These are phyloP conservation scores for Penicillium lagena DNA, from an alignment of 495 filamentous ascomycete genomes.

Conservation along the genomic window DNA sequence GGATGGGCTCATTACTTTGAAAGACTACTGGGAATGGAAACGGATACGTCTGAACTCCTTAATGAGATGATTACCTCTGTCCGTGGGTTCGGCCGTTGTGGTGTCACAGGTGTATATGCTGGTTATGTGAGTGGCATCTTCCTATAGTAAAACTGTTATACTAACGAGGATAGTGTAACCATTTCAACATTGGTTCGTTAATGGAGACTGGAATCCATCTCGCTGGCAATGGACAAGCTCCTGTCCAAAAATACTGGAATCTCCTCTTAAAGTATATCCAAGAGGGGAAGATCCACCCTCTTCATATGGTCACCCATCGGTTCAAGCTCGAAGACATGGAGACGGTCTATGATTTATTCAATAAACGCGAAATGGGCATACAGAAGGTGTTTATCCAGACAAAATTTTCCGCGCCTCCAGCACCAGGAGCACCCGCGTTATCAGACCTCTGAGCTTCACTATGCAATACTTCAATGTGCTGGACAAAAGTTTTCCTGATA, in stretches of 20 bases:
- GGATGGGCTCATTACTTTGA: constrained; percentile 76
- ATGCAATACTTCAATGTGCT: background rate
- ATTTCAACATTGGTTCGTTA: constrained; percentile 77
- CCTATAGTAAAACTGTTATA: too few relatives aligned
- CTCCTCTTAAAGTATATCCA: constrained; percentile 63
- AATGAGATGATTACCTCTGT: constrained; percentile 85
- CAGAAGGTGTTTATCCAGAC: constrained; percentile 66
- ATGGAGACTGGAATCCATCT: constrained; percentile 84
- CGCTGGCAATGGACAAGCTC: constrained; percentile 79
- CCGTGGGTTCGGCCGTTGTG: constrained; percentile 65
- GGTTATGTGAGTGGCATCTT: constrained; percentile 54
- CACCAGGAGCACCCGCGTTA: constrained; percentile 43
- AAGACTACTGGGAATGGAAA: constrained; percentile 66
- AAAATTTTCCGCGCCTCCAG: constrained; percentile 49
- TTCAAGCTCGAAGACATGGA: constrained; percentile 66
- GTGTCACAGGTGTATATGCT: constrained; percentile 77
- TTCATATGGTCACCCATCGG: constrained; percentile 75
- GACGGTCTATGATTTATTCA: constrained; percentile 60
- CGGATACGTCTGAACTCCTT: constrained; percentile 77
- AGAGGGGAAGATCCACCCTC: constrained; percentile 64
- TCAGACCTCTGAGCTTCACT: constrained; percentile 16
- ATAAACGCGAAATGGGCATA: constrained; percentile 57
- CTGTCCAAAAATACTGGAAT: constrained; percentile 80
- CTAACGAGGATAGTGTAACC: constrained; percentile 51
- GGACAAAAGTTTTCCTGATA: background rate